Evolutionary conservation across 202 grass and related monocot genomes (phyloP), one percentile per base, ranked within the genome.

Genomic region (Panicum virgatum): DNA sequence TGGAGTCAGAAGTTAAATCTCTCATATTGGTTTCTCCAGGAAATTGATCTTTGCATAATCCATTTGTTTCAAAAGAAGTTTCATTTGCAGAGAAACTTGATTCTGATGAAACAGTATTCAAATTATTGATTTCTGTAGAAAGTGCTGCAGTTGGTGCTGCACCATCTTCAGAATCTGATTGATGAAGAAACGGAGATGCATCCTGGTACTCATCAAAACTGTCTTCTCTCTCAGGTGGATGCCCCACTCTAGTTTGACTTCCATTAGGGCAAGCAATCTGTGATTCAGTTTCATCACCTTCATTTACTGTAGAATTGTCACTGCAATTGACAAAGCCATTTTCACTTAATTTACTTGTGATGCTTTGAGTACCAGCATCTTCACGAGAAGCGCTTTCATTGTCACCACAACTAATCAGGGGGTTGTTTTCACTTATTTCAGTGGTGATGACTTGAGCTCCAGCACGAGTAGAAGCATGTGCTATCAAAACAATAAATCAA

Each of bases 201-300:
- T 92, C 84, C 61, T 86, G 76, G 18, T 82, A 86, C 38, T 89
- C 90, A 69, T 80, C 76, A 63, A 81, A 50, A 78, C 84, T 78
- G 80, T 78, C 84, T 84, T 87, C 90, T 77, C 39, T 65, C 56
- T 76, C 79, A 37, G 44, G 57, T 57, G 16, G 70, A 67, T 73
- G 52, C 42, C 23, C 73, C 58, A 72, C 73, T 36, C 62, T 71
- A 75, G 47, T 79, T 62, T 80, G 78, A 72, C 22, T 83, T 62
- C 69, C 73, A 37, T 43, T 46, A 30, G 44, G 53, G 73, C 47
- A 72, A 72, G 70, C 25, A 65, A 39, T 12, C 34, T 26, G 16
- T 52, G 42, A 79, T 46, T 76, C 40, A 65, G 70, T 48, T 72
- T 12, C 72, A 47, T 66, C 70, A 44, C 43, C 44, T 71, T 82